phyloP scores from a whole-genome alignment of 257 asterid genomes.

The Henckelia pumila region DNA sequence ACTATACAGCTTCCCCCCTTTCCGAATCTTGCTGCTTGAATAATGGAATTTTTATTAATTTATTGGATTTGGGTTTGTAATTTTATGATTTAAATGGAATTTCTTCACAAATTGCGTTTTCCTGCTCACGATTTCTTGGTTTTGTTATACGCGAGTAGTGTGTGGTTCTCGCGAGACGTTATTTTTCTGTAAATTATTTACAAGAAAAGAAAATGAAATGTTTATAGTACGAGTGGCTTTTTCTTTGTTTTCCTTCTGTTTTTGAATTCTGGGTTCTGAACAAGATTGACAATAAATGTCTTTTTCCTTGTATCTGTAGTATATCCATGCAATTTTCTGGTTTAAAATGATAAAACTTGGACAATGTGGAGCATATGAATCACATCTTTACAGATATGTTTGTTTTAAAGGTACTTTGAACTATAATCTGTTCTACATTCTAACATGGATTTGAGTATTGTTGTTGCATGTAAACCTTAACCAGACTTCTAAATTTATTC shows the following conservation, averaged over 20 bases:
- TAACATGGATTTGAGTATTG: neutral
- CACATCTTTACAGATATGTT: neutral
- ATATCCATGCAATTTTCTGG: neutral
- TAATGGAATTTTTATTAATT: neutral
- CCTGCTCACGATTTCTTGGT: slow-evolving; percentile 8
- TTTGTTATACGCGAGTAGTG: neutral
- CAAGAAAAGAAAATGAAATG: neutral
- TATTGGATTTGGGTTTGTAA: neutral
- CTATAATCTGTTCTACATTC: slow-evolving; percentile 29
- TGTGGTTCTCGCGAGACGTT: neutral
- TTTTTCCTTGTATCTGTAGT: slow-evolving; percentile 12
- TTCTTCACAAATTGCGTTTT: slow-evolving; percentile 1
- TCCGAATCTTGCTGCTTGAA: slow-evolving; percentile 9
- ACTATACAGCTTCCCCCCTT: neutral
- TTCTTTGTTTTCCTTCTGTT: neutral
- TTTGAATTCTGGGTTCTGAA: slow-evolving; percentile 12
- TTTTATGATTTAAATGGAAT: neutral
- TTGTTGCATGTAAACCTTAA: slow-evolving; percentile 6
- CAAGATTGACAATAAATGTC: slow-evolving; percentile 2
- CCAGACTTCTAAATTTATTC: neutral
- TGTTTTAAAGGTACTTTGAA: slow-evolving; percentile 20
- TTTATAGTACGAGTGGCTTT: neutral
- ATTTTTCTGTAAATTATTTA: neutral
- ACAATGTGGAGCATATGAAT: neutral
- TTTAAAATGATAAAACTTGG: neutral